Conservation (phyloP, 2,329 filamentous ascomycete species). For the Camillea tinctor region DNA sequence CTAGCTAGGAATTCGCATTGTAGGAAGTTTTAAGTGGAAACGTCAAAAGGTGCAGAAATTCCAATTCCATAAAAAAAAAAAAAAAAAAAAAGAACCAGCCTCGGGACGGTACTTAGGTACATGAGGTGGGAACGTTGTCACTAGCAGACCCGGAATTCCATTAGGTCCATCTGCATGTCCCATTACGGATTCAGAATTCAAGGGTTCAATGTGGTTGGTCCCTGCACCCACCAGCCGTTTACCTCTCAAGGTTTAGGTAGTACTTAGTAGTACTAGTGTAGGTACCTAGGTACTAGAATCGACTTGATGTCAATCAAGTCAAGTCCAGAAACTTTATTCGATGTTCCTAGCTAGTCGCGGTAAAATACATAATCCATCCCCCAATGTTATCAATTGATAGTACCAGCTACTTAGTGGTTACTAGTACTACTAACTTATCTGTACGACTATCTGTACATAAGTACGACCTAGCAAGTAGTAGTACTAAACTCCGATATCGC, state of each 20-base stretch:
- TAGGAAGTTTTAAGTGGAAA: slow-evolving; percentile 5
- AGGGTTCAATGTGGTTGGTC: no score
- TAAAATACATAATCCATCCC: not conserved
- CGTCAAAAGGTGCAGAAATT: slow-evolving; percentile 17
- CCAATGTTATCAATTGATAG: slow-evolving; percentile 5
- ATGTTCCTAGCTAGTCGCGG: slow-evolving; percentile 2
- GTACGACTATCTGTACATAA: no score
- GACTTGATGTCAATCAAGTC: no score
- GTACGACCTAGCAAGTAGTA: no score
- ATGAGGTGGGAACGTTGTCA: slow-evolving; percentile 4
- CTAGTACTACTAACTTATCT: no score
- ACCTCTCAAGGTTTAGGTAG: no score
- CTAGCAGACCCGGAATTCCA: no score
- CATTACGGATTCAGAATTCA: no score
- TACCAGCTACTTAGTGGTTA: not conserved
- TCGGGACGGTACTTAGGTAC: not conserved
- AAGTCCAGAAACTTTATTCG: no score
- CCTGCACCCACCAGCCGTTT: no score
- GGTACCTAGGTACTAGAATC: slow-evolving; percentile 4
- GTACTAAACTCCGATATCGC: slow-evolving; percentile 12
- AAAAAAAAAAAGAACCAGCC: slow-evolving; percentile 4
- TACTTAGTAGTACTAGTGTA: not conserved
- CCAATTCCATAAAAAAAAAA: slow-evolving; percentile 5
- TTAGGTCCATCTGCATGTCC: no score
- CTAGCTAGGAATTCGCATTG: slow-evolving; percentile 1